Evolutionary conservation across 179 eudicot species (phyloP).

Genomic region (Drosera spatulata): DNA sequence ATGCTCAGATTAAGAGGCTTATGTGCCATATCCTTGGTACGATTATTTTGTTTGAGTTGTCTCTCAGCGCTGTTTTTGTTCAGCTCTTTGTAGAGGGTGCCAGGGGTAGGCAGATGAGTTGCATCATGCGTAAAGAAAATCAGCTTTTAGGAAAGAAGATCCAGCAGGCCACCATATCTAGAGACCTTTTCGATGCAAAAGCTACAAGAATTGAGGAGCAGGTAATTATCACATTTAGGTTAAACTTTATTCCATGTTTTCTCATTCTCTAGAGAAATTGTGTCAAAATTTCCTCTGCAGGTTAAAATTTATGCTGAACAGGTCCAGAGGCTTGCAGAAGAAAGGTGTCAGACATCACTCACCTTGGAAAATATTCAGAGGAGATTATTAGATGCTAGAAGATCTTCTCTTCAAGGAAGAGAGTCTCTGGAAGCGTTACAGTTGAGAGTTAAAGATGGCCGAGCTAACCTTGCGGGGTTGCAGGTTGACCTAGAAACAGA

Average conservation of each 20-base stretch:
- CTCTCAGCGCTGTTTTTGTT: not conserved
- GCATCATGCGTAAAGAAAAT: slow-evolving; percentile 56
- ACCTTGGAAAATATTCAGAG: slow-evolving; percentile 44
- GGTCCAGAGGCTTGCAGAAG: slow-evolving; percentile 54
- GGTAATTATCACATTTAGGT: slow-evolving; percentile 27
- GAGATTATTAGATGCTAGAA: slow-evolving; percentile 46
- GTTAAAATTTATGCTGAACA: slow-evolving; percentile 51
- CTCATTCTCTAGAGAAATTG: not conserved
- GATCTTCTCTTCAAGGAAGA: slow-evolving; percentile 33
- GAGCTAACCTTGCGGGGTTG: slow-evolving; percentile 37
- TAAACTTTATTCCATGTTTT: not conserved
- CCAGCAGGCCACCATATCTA: slow-evolving; percentile 43
- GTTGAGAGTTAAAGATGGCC: slow-evolving; percentile 41
- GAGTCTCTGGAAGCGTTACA: slow-evolving; percentile 55
- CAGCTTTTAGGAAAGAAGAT: slow-evolving; percentile 43
- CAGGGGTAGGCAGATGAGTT: slow-evolving; percentile 45
- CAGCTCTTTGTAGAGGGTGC: slow-evolving; percentile 87
- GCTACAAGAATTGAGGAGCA: slow-evolving; percentile 69
- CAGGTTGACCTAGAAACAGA: slow-evolving; percentile 72
- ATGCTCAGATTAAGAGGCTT: not conserved
- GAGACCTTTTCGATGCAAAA: slow-evolving; percentile 42
- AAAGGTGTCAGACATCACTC: slow-evolving; percentile 41
- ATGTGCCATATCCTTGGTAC: not conserved
- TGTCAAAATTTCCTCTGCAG: slow-evolving; percentile 26
- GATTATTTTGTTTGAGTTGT: not conserved